These are phyloP conservation scores for Cladosporium phlei DNA, from an alignment of 2,329 filamentous ascomycete genomes.

Conservation along the genomic window DNA sequence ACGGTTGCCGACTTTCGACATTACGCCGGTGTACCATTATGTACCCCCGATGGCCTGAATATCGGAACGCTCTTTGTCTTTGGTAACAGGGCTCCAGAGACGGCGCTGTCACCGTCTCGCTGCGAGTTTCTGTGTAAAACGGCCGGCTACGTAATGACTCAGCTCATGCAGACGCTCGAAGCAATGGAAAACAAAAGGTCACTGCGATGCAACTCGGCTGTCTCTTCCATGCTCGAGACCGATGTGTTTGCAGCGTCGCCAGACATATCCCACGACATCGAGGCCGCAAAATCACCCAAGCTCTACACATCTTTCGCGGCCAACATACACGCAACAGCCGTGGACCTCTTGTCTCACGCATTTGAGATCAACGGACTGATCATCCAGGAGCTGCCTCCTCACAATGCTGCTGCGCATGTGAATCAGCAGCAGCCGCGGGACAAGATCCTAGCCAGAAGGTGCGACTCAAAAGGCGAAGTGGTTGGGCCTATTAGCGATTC, in stretches of 20 bases:
- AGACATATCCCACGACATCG: not conserved
- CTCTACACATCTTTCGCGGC: not conserved
- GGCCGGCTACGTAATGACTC: not conserved
- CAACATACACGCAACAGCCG: not conserved
- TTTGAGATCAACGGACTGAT: constrained; percentile 6
- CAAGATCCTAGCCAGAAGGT: not conserved
- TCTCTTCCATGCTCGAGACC: constrained; percentile 6
- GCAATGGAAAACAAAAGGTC: constrained; percentile 11
- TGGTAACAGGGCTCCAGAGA: not conserved
- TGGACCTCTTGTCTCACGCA: not conserved
- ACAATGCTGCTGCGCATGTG: not conserved
- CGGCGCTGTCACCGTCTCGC: not conserved
- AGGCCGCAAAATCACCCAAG: not conserved
- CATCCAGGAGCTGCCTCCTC: constrained; percentile 4
- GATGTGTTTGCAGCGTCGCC: not conserved
- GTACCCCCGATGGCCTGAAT: constrained; percentile 50
- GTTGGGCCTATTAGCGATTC: not conserved
- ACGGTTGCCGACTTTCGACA: constrained; percentile 30
- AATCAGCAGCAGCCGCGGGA: not conserved
- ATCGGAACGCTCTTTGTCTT: constrained; percentile 33
- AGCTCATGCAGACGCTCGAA: constrained; percentile 10
- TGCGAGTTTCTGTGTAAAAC: constrained; percentile 4
- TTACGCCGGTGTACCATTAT: constrained; percentile 55
- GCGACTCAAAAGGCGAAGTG: not conserved
- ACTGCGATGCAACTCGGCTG: constrained; percentile 3